Percentiles rank a stretch among this genome's conserved stretches.
Evolutionary conservation across 1,284 basidiomycete genomes (phyloP).

Genomic region (Leccinum pachyderme): DNA sequence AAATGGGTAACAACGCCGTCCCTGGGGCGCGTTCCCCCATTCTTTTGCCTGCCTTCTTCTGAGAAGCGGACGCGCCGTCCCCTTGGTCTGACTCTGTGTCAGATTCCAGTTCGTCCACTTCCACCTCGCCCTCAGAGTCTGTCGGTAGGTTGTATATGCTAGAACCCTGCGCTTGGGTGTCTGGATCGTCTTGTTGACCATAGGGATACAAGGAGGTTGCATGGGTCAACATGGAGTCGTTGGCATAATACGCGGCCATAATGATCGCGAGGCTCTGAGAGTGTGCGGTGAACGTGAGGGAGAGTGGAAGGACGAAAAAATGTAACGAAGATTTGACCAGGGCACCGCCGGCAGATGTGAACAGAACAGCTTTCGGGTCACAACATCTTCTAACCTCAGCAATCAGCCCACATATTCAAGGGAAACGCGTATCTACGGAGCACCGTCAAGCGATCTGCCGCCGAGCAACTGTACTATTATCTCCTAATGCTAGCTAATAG

Average conservation of each 20-base stretch:
- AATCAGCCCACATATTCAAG: background rate
- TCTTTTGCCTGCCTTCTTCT: constrained; percentile 36
- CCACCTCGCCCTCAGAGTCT: constrained; percentile 45
- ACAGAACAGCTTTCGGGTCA: constrained; percentile 8
- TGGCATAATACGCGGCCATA: constrained; percentile 34
- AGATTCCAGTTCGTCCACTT: constrained; percentile 65
- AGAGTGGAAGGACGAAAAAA: constrained; percentile 5
- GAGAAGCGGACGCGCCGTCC: constrained; percentile 38
- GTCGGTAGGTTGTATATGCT: constrained; percentile 34
- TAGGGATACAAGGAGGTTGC: constrained; percentile 34
- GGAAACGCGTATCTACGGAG: background rate
- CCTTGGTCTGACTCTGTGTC: constrained; percentile 44
- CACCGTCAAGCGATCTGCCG: too few species aligned
- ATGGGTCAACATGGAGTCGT: constrained; percentile 30
- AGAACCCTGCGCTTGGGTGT: constrained; percentile 24
- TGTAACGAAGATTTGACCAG: constrained; percentile 16
- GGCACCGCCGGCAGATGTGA: constrained; percentile 28
- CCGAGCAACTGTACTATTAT: too few species aligned
- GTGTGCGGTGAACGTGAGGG: constrained; percentile 2
- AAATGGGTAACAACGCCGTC: constrained; percentile 56
- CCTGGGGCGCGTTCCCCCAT: constrained; percentile 55
- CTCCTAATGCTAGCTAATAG: too few species aligned
- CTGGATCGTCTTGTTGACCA: constrained; percentile 25
- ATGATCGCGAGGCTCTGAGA: constrained; percentile 10
- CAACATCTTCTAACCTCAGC: background rate